A percentile compares a stretch with the other conserved stretches of the same genome.
Conservation (phyloP, 2,329 filamentous ascomycete species). For the Fusarium cyanostomum region DNA sequence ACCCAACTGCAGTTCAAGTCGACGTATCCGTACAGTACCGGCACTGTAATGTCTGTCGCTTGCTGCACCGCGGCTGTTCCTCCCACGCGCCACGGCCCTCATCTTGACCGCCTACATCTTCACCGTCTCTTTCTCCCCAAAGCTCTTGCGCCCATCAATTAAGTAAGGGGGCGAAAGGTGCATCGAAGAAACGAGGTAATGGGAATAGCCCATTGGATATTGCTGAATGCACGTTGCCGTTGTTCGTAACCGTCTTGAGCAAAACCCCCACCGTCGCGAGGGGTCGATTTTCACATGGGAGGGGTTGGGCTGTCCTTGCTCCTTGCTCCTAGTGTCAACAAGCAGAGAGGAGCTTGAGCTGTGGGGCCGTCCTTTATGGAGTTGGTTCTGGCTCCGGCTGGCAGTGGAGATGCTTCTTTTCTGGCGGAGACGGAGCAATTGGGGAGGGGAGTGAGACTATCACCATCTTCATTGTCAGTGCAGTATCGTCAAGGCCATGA, state of each 20-base stretch:
- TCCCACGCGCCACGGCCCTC: neutral
- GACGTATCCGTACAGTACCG: no score
- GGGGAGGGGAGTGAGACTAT: constrained; percentile 41
- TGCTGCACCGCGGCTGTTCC: neutral
- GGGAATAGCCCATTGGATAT: neutral
- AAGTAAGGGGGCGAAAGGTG: neutral
- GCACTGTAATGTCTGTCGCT: neutral
- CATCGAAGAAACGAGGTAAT: neutral
- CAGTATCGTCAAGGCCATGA: constrained; percentile 5
- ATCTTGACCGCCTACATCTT: constrained; percentile 7
- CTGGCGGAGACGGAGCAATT: constrained; percentile 4
- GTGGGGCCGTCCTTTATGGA: constrained; percentile 41
- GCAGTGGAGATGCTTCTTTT: constrained; percentile 25
- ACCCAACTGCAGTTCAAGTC: constrained; percentile 6
- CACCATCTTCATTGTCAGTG: constrained; percentile 17
- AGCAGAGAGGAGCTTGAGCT: constrained; percentile 1
- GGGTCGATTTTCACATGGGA: constrained; percentile 36
- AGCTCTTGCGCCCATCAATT: neutral
- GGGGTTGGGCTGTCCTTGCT: constrained; percentile 2
- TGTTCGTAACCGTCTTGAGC: constrained; percentile 26
- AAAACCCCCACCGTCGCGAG: constrained; percentile 15
- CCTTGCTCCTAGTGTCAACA: constrained; percentile 11
- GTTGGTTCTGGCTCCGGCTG: constrained; percentile 12
- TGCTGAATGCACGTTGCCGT: constrained; percentile 24
- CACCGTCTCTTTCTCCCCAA: constrained; percentile 15